Conservation (phyloP, 2,329 filamentous ascomycete genomes). For the Colletotrichum chlorophyti region DNA sequence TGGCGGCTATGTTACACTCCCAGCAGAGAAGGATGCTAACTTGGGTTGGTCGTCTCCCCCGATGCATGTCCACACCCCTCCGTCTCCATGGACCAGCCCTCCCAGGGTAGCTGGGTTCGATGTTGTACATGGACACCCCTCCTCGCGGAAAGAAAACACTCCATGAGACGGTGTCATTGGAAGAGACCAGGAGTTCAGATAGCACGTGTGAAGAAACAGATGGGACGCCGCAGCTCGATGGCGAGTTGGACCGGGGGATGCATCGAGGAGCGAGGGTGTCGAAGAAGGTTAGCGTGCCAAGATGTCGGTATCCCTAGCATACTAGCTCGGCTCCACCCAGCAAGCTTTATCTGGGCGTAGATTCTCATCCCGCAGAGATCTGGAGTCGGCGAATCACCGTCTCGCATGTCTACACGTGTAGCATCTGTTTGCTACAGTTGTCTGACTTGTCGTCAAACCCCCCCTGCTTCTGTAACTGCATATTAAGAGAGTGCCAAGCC, state of each 20-base stretch:
- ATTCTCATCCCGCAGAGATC: slow-evolving; percentile 16
- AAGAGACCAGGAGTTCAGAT: no score
- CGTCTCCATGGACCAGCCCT: no score
- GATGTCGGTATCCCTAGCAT: slow-evolving; percentile 28
- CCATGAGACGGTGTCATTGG: no score
- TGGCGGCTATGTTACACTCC: background rate
- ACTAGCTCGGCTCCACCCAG: slow-evolving; percentile 3
- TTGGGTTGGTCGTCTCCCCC: background rate
- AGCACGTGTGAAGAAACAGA: no score
- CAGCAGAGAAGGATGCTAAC: background rate
- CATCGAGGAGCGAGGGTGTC: slow-evolving; percentile 2
- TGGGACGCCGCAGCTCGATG: slow-evolving; percentile 3
- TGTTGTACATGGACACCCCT: background rate
- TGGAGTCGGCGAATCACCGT: slow-evolving; percentile 18
- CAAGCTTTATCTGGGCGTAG: slow-evolving; percentile 22
- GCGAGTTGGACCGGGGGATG: slow-evolving; percentile 1
- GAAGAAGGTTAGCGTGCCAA: slow-evolving; percentile 23
- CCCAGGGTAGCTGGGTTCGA: background rate
- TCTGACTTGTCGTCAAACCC: slow-evolving; percentile 14
- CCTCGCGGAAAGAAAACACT: no score
- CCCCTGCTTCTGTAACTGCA: slow-evolving; percentile 2
- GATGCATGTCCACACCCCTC: background rate
- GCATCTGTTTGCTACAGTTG: slow-evolving; percentile 13
- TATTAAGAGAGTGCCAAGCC: slow-evolving; percentile 25
- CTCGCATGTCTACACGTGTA: slow-evolving; percentile 17